Evolutionary conservation across 1,139 yeast genomes (phyloP).

Genomic region (Scheffersomyces insectosa): DNA sequence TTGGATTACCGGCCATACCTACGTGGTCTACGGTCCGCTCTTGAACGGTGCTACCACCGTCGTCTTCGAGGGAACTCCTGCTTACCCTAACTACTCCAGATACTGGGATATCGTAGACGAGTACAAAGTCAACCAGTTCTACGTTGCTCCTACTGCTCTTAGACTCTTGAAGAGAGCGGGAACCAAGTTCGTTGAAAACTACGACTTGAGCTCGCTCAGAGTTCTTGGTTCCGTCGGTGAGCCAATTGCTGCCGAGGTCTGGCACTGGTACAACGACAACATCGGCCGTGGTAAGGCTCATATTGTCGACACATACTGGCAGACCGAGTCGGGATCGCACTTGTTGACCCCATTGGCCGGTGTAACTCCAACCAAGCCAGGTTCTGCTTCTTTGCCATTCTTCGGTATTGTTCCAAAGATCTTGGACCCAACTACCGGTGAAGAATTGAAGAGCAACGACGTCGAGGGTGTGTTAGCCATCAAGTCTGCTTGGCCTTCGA

Average conservation of each 20-base stretch:
- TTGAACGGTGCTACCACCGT: conserved; percentile 78
- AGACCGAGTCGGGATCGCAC: conserved; percentile 80
- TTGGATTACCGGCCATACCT: conserved; percentile 88
- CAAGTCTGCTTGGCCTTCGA: conserved; percentile 76
- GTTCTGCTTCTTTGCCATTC: conserved; percentile 77
- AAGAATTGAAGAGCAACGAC: conserved; percentile 59
- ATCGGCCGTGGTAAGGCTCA: conserved; percentile 77
- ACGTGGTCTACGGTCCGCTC: conserved; percentile 80
- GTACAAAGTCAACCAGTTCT: conserved; percentile 78
- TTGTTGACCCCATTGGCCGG: conserved; percentile 72
- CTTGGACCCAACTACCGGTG: conserved; percentile 71
- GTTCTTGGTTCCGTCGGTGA: conserved; percentile 88
- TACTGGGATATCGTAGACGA: conserved; percentile 83
- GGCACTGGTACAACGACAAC: conserved; percentile 88
- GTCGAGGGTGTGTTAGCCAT: conserved; percentile 78
- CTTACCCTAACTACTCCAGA: conserved; percentile 76
- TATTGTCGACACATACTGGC: conserved; percentile 82
- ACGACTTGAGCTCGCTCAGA: conserved; percentile 65
- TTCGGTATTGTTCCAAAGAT: conserved; percentile 71
- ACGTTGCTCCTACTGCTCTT: conserved; percentile 89
- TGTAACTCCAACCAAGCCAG: conserved; percentile 75
- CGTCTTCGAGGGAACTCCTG: conserved; percentile 85
- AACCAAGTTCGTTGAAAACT: conserved; percentile 60
- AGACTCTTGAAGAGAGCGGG: conserved; percentile 85
- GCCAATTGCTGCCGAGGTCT: conserved; percentile 89